Percentiles rank a stretch among this genome's conserved stretches.
These are phyloP conservation scores for Aureobasidium melanogenum DNA, from an alignment of 2,329 filamentous ascomycete species.

Conservation along the genomic window DNA sequence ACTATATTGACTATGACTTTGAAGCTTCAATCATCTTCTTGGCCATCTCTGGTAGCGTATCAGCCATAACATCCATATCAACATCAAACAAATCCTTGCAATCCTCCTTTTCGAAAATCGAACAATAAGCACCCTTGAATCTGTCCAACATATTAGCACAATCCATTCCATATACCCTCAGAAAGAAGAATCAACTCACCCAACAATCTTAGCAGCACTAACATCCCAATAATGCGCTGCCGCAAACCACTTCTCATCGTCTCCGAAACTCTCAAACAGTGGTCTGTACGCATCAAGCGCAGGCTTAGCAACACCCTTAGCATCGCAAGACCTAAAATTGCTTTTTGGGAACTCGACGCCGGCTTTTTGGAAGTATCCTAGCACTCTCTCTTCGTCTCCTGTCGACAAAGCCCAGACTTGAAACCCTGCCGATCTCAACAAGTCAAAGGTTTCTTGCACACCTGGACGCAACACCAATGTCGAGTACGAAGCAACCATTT, in stretches of 20 bases:
- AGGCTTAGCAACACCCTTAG: constrained; percentile 42
- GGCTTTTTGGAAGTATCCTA: constrained; percentile 43
- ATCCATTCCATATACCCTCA: neutral
- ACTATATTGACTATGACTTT: neutral
- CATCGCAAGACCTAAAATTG: constrained; percentile 46
- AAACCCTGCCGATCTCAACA: constrained; percentile 38
- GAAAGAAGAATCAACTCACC: neutral
- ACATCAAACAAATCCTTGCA: constrained; percentile 41
- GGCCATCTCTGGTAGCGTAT: constrained; percentile 41
- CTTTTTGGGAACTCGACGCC: constrained; percentile 43
- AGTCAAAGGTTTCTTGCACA: constrained; percentile 33
- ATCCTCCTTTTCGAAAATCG: constrained; percentile 44
- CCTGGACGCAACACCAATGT: constrained; percentile 29
- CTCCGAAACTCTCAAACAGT: constrained; percentile 34
- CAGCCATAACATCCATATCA: constrained; percentile 43
- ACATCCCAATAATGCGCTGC: constrained; percentile 55
- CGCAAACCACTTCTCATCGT: constrained; percentile 44
- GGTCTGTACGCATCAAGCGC: constrained; percentile 38
- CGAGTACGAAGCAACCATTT: constrained; percentile 32
- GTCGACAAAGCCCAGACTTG: constrained; percentile 48
- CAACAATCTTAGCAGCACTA: constrained; percentile 35
- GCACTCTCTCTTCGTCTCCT: constrained; percentile 41
- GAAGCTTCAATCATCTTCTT: constrained; percentile 23
- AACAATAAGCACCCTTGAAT: constrained; percentile 47
- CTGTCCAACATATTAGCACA: neutral